A percentile compares a stretch with the other conserved stretches of the same genome.
Evolutionary conservation across 306 rosid genomes (phyloP).

Genomic region (Cotoneaster glaucophyllus): DNA sequence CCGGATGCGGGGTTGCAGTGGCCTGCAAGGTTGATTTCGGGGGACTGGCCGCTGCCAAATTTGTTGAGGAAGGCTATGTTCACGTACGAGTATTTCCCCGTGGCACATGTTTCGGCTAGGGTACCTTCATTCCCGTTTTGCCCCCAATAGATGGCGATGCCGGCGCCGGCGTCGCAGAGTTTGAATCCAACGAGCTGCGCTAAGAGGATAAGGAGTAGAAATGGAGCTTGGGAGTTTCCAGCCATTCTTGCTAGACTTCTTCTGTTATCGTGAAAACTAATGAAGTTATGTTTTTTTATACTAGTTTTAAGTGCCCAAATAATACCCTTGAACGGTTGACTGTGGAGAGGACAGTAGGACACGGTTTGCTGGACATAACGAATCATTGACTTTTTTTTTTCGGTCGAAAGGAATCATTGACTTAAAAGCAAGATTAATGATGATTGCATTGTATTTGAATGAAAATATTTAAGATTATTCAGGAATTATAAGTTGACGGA

Average conservation of each 20-base stretch:
- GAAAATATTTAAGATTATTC: too few relatives aligned
- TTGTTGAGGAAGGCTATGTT: conserved; percentile 42
- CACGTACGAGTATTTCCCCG: conserved; percentile 39
- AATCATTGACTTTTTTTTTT: neutral
- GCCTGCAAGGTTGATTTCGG: conserved; percentile 54
- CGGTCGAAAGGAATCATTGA: too few relatives aligned
- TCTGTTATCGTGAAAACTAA: neutral
- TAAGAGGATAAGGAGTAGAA: conserved; percentile 16
- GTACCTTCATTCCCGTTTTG: conserved; percentile 62
- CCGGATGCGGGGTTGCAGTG: conserved; percentile 52
- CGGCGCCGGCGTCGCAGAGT: conserved; percentile 28
- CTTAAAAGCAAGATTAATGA: too few relatives aligned
- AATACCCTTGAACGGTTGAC: too few relatives aligned
- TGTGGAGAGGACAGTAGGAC: too few relatives aligned
- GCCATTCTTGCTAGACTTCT: conserved; percentile 19
- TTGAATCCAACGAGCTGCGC: conserved; percentile 2
- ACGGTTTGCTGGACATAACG: neutral
- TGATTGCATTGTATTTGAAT: too few relatives aligned
- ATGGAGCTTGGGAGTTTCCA: neutral
- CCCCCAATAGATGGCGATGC: conserved; percentile 74
- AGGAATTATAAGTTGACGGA: too few relatives aligned
- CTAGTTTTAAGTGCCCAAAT: neutral
- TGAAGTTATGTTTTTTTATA: neutral
- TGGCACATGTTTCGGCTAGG: conserved; percentile 55
- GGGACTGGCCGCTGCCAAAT: conserved; percentile 39